Evolutionary conservation across 1,139 yeast species (phyloP), one percentile per base, ranked within the genome.

Genomic region (Schwanniomyces etchellsii): DNA sequence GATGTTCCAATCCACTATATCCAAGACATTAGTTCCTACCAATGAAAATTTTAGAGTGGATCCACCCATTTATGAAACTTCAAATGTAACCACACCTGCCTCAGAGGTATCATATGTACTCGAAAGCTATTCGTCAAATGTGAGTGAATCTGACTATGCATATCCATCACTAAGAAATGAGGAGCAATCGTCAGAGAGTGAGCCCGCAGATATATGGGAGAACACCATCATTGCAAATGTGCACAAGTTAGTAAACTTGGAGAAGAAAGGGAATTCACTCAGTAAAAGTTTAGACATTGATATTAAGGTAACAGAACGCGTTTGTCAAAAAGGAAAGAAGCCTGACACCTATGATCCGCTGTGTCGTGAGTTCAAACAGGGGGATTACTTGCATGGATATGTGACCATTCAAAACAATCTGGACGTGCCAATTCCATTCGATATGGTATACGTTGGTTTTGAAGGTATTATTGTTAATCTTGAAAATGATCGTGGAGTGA

Each of bases 1-100:
- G 28, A 66, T 67, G 72, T 65, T 58, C 46, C 66, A 64, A 42
- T 50, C 66, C 24, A 67, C 74, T 9, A 54, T 67, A 7, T 60
- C 67, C 25, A 60, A 62, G 37, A 54, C 55, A 15, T 40, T 67
- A 30, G 55, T 60, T 2, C 65, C 66, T 3, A 48, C 59, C 3
- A 55, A 63, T 28, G 74, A 66, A 39, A 65, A 63, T 42, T 67
- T 53, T 43, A 42, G 55, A 5, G 57, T 57, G 5, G 69, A 63
- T 30, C 74, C 74, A 3, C 74, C 74, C 2, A 48, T 44, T 23
- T 67, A 67, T 40, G 71, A 64, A 33, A 41, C 61, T 47, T 59
- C 68, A 2, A 64, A 64, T 4, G 50, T 50, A 1, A 35, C 42
- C 11, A 52, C 64, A 1, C 39, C 44, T 9, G 20, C 29, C n/a